Evolutionary conservation across 1,284 basidiomycete species (phyloP).

Genomic region (Melampsora americana): DNA sequence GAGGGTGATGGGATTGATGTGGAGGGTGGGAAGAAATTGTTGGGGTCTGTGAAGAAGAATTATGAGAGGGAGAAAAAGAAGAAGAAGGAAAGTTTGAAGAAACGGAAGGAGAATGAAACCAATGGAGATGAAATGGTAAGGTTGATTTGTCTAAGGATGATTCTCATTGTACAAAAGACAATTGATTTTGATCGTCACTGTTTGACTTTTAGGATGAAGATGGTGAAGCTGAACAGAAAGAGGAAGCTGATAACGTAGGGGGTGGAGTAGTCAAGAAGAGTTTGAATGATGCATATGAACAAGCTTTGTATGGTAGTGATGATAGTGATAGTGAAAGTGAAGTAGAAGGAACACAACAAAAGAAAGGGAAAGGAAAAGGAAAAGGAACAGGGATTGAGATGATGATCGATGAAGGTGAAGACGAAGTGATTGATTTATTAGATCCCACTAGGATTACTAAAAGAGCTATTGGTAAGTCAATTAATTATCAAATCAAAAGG

Average conservation of each 20-base stretch:
- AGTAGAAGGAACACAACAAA: conserved; percentile 58
- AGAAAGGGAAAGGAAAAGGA: conserved; percentile 51
- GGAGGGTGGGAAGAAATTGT: conserved; percentile 63
- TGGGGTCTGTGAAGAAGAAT: conserved; percentile 84
- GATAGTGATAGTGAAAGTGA: conserved; percentile 70
- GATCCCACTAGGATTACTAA: conserved; percentile 68
- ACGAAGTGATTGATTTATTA: conserved; percentile 92
- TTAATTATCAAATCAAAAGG: no score
- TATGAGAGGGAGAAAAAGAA: conserved; percentile 84
- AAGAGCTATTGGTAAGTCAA: conserved; percentile 67
- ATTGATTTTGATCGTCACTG: neutral
- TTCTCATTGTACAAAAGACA: conserved; percentile 30
- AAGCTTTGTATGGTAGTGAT: conserved; percentile 85
- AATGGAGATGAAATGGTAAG: conserved; percentile 61
- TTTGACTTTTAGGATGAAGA: no score
- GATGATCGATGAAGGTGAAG: conserved; percentile 77
- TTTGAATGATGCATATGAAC: conserved; percentile 76
- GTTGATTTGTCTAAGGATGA: conserved; percentile 43
- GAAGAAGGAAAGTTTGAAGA: conserved; percentile 30
- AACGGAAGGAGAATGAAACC: conserved; percentile 57
- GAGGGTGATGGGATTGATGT: conserved; percentile 46
- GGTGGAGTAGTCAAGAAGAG: no score
- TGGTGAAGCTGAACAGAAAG: no score
- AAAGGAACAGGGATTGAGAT: conserved; percentile 43
- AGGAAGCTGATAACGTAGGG: no score